phyloP scores from a whole-genome alignment of 441 rosid genomes.

The Macaranga tanarius region DNA sequence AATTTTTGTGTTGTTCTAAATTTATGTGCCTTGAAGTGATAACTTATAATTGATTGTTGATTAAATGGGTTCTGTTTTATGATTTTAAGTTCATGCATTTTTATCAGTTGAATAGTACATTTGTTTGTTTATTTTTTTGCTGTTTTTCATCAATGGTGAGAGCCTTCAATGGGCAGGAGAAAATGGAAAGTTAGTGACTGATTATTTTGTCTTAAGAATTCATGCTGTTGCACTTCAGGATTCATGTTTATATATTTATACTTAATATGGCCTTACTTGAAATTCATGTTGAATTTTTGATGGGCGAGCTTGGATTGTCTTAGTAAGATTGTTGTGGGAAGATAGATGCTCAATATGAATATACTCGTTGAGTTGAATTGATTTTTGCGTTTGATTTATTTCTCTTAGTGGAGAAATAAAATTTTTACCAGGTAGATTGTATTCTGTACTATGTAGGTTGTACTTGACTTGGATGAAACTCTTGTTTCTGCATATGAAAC shows the following conservation, averaged over 20 bases:
- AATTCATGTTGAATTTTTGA: background rate
- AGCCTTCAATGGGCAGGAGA: too few relatives aligned
- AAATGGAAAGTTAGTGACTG: too few relatives aligned
- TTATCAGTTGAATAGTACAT: background rate
- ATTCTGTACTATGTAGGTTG: conserved; percentile 48
- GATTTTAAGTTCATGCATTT: background rate
- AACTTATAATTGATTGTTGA: background rate
- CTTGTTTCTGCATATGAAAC: conserved; percentile 82
- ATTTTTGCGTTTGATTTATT: background rate
- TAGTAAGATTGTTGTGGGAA: background rate
- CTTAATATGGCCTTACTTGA: background rate
- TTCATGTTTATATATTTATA: too few relatives aligned
- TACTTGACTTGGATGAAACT: conserved; percentile 92
- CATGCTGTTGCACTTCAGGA: too few relatives aligned
- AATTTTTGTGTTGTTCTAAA: background rate
- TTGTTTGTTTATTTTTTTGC: too few relatives aligned
- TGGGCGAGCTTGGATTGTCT: background rate
- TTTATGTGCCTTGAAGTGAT: background rate
- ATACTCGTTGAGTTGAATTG: background rate
- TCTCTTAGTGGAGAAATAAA: background rate
- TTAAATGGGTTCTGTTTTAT: background rate
- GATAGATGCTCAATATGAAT: background rate
- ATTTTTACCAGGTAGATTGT: background rate
- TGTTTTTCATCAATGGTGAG: too few relatives aligned
- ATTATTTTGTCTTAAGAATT: too few relatives aligned